Evolutionary conservation across 805 yeast species (phyloP).

Genomic region (Candida easanensis): DNA sequence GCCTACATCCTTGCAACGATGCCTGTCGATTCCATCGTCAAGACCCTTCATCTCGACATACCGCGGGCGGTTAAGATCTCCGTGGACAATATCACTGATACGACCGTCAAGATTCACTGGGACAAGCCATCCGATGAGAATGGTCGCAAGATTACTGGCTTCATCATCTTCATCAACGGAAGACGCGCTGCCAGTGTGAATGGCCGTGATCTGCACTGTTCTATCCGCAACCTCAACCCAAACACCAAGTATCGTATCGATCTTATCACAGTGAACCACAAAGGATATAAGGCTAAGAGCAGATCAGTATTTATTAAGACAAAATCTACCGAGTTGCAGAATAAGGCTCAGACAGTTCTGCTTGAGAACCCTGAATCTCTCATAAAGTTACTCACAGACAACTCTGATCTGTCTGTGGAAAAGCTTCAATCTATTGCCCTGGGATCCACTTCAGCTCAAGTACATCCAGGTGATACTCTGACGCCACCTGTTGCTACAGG

Average conservation of each 20-base stretch:
- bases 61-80: slow-evolving; percentile 56
- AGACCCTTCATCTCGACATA: slow-evolving; percentile 46
- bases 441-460: slow-evolving; percentile 11
- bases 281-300: slow-evolving; percentile 40
- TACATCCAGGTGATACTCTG: slow-evolving; percentile 23
- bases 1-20: slow-evolving; percentile 24
- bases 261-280: slow-evolving; percentile 39
- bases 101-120: slow-evolving; percentile 54
- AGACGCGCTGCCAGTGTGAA: slow-evolving; percentile 32
- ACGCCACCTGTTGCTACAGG: slow-evolving; percentile 19
- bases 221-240: slow-evolving; percentile 32
- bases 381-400: slow-evolving; percentile 33
- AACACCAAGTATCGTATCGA: slow-evolving; percentile 40
- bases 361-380: slow-evolving; percentile 38
- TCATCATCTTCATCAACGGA: slow-evolving; percentile 39
- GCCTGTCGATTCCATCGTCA: slow-evolving; percentile 47
- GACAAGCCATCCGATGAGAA: slow-evolving; percentile 31
- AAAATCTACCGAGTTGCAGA: slow-evolving; percentile 24
- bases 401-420: slow-evolving; percentile 14
- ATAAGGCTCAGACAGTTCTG: slow-evolving; percentile 20
- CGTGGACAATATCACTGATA: slow-evolving; percentile 48
- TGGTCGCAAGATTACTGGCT: slow-evolving; percentile 34
- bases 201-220: slow-evolving; percentile 36
- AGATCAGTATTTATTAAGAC: slow-evolving; percentile 41
- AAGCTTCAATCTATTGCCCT: slow-evolving; percentile 30